Conservation (phyloP, 768 basidiomycete genomes). For the Tricholoma hemisulphureum region DNA sequence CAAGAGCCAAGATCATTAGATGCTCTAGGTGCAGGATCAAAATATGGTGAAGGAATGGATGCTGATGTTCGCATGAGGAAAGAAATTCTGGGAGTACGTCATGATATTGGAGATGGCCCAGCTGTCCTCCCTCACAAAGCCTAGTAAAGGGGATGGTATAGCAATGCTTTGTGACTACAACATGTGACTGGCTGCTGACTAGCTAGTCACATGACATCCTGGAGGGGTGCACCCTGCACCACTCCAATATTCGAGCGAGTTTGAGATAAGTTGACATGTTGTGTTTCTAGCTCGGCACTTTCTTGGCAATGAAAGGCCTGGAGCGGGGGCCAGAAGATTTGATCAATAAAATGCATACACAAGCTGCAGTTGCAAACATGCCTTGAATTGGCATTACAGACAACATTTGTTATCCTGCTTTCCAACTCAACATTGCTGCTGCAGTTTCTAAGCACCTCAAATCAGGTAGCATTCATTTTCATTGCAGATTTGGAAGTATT, state of each 20-base stretch:
- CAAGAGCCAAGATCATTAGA: not conserved
- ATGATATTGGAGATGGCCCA: no score
- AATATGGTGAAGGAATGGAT: not conserved
- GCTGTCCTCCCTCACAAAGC: no score
- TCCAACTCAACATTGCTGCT: not conserved
- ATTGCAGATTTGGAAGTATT: not conserved
- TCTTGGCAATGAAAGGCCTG: not conserved
- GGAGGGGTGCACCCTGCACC: no score
- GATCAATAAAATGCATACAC: not conserved
- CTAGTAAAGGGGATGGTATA: no score
- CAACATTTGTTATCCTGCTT: not conserved
- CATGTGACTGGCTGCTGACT: no score
- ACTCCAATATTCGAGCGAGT: not conserved
- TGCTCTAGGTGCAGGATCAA: not conserved
- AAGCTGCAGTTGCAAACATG: not conserved
- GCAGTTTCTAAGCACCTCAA: not conserved
- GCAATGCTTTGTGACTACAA: no score
- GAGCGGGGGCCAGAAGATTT: not conserved
- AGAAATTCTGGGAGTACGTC: not conserved
- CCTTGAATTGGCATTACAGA: not conserved
- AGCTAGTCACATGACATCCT: no score
- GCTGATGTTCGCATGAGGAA: not conserved
- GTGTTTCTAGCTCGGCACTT: not conserved
- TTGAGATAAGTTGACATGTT: not conserved
- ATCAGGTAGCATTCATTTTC: not conserved